Base-by-base conservation (phyloP, 768 basidiomycete species). In the Tephrocybe sp. region DNA sequence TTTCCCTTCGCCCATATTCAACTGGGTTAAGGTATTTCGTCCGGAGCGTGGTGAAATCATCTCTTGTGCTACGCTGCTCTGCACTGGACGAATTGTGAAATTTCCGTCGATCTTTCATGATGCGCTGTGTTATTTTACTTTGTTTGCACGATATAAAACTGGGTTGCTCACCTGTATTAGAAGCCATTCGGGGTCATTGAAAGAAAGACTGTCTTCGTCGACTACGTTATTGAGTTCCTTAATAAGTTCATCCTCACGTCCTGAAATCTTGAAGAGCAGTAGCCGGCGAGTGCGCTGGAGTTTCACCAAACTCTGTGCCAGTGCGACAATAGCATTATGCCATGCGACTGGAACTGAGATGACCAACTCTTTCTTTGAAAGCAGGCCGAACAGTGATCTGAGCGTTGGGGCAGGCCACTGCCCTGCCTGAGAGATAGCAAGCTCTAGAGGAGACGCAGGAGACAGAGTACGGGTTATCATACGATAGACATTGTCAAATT, bases 1-100 rank as follows among this genome's bases (percentile, higher is more conserved):
- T 51, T 82, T 80, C 1, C 80, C 81, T 46, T 82, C 80, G 2
- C 80, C 80, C 80, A 82, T 83, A 41, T 82, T 79, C 13, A 82
- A 70, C 32, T 82, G 80, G 24, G 76, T 63, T 5, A 68, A 59
- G 0, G 72, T 71, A 40, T 75, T 82, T 7, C 54, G 13, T 2
- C 52, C 49, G 0, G 61, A 67, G 1, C 46, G 48, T 0, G 81
- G 79, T 0, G 57, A 44, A 19, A 77, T 74, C 80, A 82, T 81
- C 41, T 78, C 70, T 3, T 55, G 44, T 1, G 78, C 75, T 8
- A 82, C 61, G 0, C 59, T 43, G 0, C 61, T 60, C 49, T 82
- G 80, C 13, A 79, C 55, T 0, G 66, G 64, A 4, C 80, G 75
- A 22, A 69, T 59, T 5, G 71, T 48, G 30, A 82, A 67, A 42